Base-by-base conservation (phyloP, 2,329 filamentous ascomycete genomes). In the Ascochyta clinopodiicola region DNA sequence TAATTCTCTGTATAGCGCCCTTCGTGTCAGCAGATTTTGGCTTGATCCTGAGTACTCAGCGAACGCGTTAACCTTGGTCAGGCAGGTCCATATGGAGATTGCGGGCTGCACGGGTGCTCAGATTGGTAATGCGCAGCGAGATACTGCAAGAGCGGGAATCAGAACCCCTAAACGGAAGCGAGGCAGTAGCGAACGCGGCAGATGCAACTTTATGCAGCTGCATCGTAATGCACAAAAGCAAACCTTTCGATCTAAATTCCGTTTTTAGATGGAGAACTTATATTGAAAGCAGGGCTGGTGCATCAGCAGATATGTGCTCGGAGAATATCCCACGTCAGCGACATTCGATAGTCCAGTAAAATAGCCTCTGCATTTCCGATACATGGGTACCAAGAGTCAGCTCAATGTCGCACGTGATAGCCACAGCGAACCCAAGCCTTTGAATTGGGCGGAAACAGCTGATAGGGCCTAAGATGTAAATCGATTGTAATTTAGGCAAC, bases 41-140 rank as follows among this genome's bases (percentile, higher is more conserved):
- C 31, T 52, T 38, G 15, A 37, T 24, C n/a, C n/a, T 24, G 21
- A 17, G 17, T 32, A 13, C 36, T 48, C 31, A 40, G 45, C 31
- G 40, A 45, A 45, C 35, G 29, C 27, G 19, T 31, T 17, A 27
- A 15, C 3, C 40, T 50, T 19, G 9, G 44, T 49, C n/a, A 55
- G 51, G 51, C 44, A 55, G 45, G 51, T 17, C 51, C 19, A 21
- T 45, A 35, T 49, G 40, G 45, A 55, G 19, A 55, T 25, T 45
- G 27, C 40, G 45, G 51, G 40, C 40, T 35, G 51, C 45, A 40
- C 27, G 19, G 22, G 17, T 31, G 27, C 32, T 22, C 4, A 13
- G 17, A 25, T 50, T 22, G 40, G 29, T 31, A 6, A 31, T 29
- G 8, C 36, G 22, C 35, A 40, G 51, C 45, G 39, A 31, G 19